These are phyloP conservation scores for Rosa multiflora DNA, from an alignment of 306 rosid species.

Conservation along the genomic window DNA sequence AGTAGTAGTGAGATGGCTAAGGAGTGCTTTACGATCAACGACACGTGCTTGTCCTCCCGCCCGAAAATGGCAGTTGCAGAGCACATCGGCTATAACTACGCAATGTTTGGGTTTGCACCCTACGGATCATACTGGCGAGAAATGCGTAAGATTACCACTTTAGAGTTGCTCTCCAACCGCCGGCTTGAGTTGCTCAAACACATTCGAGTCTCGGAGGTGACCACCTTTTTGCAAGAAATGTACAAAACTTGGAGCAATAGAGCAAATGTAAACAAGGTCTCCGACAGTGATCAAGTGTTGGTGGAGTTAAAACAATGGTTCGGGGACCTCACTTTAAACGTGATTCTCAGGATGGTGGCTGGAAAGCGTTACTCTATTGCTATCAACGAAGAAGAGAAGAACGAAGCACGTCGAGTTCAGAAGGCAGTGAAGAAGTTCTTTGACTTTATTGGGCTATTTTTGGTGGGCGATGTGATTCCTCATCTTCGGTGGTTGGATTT, in stretches of 20 bases:
- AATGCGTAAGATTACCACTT: constrained; percentile 29
- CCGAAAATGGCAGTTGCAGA: constrained; percentile 12
- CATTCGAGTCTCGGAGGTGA: constrained; percentile 37
- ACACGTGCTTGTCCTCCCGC: constrained; percentile 1
- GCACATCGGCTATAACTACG: constrained; percentile 17
- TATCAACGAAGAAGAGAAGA: neutral
- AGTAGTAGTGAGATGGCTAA: constrained; percentile 3
- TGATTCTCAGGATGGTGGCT: constrained; percentile 10
- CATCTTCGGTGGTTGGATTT: constrained; percentile 44
- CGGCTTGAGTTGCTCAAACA: constrained; percentile 22
- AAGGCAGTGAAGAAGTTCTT: constrained; percentile 31
- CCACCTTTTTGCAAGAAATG: constrained; percentile 18
- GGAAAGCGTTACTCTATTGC: constrained; percentile 26
- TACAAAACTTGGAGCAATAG: constrained; percentile 8
- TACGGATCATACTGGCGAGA: constrained; percentile 42
- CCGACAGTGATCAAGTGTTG: neutral
- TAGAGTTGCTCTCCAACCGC: too few relatives aligned
- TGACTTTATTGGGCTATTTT: constrained; percentile 23
- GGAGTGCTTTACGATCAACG: neutral
- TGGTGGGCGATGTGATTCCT: constrained; percentile 44
- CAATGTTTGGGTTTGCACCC: constrained; percentile 37
- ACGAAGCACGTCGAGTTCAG: constrained; percentile 7
- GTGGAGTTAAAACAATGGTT: constrained; percentile 45
- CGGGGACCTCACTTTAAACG: constrained; percentile 38
- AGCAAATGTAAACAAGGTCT: neutral